phyloP scores from a whole-genome alignment of 371 early-diverging fungal species.

The Apophysomyces sp. region DNA sequence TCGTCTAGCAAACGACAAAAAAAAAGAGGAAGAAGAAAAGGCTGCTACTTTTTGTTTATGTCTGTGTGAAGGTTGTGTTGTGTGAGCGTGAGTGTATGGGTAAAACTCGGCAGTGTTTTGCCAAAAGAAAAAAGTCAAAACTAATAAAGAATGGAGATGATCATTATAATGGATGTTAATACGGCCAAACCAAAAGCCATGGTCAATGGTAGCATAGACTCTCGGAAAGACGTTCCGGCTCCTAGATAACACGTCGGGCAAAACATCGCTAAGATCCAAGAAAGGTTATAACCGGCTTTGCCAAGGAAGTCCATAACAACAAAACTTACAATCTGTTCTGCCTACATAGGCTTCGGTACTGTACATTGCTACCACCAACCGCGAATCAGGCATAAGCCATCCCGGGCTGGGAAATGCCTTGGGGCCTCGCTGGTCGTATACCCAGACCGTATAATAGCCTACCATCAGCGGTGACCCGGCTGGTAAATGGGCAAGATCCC shows the following conservation, averaged over 20 bases:
- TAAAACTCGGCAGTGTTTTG: no score
- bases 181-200: constrained; percentile 30
- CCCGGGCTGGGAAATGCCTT: constrained; percentile 47
- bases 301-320: background rate
- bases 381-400: constrained; percentile 46
- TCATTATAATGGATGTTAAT: constrained; percentile 23
- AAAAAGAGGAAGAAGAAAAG: background rate
- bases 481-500: constrained; percentile 36
- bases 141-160: constrained; percentile 15
- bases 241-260: constrained; percentile 47
- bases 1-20: background rate
- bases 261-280: constrained; percentile 36
- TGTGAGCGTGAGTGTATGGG: background rate
- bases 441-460: constrained; percentile 47
- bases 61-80: no score
- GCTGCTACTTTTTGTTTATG: background rate
- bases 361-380: constrained; percentile 43
- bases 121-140: no score
- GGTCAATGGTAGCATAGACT: constrained; percentile 24
- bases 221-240: constrained; percentile 22
- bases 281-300: background rate
- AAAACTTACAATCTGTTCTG: constrained; percentile 42
- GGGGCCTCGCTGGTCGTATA: constrained; percentile 49
- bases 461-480: constrained; percentile 39
- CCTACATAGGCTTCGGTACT: constrained; percentile 46